Evolutionary conservation across 164 flowering plant species (phyloP).

Genomic region (Sextonia rubra): DNA sequence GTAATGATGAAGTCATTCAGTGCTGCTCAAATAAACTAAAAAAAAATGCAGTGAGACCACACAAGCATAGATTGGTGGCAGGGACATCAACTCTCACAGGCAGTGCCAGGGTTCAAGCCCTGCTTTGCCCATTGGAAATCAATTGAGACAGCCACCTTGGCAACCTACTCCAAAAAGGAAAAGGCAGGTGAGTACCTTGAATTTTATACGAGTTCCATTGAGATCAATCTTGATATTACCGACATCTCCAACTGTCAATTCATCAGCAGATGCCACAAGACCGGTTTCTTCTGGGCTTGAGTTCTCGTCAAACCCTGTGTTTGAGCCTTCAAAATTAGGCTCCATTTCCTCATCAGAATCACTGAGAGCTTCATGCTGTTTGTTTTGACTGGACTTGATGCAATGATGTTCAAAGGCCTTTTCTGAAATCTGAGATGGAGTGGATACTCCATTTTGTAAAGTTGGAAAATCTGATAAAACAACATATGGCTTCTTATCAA

Average conservation of each 20-base stretch:
- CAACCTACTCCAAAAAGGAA: no score
- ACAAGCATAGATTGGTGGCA: neutral
- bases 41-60: neutral
- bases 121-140: no score
- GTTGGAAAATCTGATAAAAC: constrained; percentile 54
- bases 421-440: constrained; percentile 21
- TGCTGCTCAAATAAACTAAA: no score
- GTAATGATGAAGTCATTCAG: neutral
- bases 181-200: constrained; percentile 41
- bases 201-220: constrained; percentile 43
- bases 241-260: constrained; percentile 33
- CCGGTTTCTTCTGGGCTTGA: constrained; percentile 35
- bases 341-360: constrained; percentile 55
- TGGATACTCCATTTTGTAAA: constrained; percentile 35
- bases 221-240: constrained; percentile 46
- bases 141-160: neutral
- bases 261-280: constrained; percentile 18
- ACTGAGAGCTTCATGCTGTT: constrained; percentile 32
- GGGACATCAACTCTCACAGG: neutral
- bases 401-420: constrained; percentile 25
- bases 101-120: neutral
- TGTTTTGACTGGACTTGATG: constrained; percentile 29
- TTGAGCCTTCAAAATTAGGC: constrained; percentile 43
- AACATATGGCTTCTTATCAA: constrained; percentile 60
- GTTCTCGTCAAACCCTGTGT: constrained; percentile 37